Conservation (phyloP, 2,329 filamentous ascomycete species). For the Cercospora berteroae region DNA sequence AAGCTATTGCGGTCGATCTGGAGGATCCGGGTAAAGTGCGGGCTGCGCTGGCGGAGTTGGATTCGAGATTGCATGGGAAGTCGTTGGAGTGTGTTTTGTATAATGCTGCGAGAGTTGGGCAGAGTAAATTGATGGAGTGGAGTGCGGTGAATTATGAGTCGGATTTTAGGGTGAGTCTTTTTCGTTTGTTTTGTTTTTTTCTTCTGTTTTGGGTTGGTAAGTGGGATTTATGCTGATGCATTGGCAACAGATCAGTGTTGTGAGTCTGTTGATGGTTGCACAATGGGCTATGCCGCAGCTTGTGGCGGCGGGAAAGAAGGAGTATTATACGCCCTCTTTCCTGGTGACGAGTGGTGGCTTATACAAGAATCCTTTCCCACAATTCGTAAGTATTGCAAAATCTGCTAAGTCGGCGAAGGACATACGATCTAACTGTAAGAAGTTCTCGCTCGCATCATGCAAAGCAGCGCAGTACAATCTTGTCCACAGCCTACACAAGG, state of each 20-base stretch:
- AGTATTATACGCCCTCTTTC: conserved; percentile 41
- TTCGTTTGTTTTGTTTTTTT: not conserved
- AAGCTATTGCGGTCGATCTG: conserved; percentile 46
- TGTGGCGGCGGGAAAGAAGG: conserved; percentile 28
- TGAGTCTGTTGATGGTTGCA: conserved; percentile 47
- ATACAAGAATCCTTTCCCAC: conserved; percentile 46
- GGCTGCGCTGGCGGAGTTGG: conserved; percentile 41
- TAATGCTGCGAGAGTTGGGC: conserved; percentile 51
- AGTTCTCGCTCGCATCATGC: conserved; percentile 48
- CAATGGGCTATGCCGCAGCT: conserved; percentile 48
- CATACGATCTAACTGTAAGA: not conserved
- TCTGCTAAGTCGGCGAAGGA: too few species aligned
- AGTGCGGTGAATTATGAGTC: conserved; percentile 46
- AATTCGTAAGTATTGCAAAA: not conserved
- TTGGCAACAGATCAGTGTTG: conserved; percentile 42
- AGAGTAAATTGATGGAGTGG: conserved; percentile 43
- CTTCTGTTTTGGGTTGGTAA: not conserved
- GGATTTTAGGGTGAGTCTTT: conserved; percentile 49
- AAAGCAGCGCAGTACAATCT: conserved; percentile 54
- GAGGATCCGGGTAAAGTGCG: conserved; percentile 40
- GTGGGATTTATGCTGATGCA: not conserved
- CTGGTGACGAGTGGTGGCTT: conserved; percentile 50
- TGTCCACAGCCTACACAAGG: conserved; percentile 44
- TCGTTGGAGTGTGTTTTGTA: conserved; percentile 49
- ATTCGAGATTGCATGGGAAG: conserved; percentile 37